Percentiles rank a stretch among this genome's conserved stretches.
Conservation (phyloP, 1,139 yeast species). For the Hyphopichia pseudoburtonii region DNA sequence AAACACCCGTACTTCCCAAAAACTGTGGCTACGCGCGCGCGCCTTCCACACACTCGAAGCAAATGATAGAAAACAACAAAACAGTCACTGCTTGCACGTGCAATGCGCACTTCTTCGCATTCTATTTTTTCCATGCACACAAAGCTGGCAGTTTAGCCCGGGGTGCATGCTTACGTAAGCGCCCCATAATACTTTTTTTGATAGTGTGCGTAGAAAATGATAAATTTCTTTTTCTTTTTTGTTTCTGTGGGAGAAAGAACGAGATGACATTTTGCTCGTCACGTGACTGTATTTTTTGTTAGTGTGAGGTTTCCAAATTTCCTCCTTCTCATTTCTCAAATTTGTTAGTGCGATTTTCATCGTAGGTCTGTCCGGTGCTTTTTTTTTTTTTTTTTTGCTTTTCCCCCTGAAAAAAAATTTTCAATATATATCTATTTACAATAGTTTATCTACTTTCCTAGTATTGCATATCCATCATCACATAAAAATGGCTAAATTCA, state of each 20-base stretch:
- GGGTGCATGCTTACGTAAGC: too few relatives aligned
- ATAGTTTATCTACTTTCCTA: slow-evolving; percentile 5
- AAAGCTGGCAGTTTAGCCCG: too few relatives aligned
- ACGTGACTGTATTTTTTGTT: neutral
- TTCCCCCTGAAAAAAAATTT: slow-evolving; percentile 7
- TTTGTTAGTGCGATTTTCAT: too few relatives aligned
- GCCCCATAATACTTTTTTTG: too few relatives aligned
- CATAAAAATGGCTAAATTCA: slow-evolving; percentile 86
- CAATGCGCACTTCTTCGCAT: neutral
- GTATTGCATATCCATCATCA: slow-evolving; percentile 15
- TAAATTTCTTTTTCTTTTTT: slow-evolving; percentile 1
- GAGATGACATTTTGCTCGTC: neutral
- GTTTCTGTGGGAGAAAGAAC: neutral
- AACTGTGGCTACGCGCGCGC: too few relatives aligned
- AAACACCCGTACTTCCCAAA: too few relatives aligned
- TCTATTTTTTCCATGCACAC: neutral
- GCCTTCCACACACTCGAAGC: too few relatives aligned
- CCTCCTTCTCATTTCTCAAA: slow-evolving; percentile 2
- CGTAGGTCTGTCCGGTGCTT: neutral
- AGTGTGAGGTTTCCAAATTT: neutral
- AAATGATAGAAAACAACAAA: too few relatives aligned
- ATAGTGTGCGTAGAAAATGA: too few relatives aligned
- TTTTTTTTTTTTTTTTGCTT: neutral
- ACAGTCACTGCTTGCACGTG: slow-evolving; percentile 1
- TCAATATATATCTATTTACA: slow-evolving; percentile 5